phyloP scores from a whole-genome alignment of 345 rosid genomes.

The Litchi chinensis region DNA sequence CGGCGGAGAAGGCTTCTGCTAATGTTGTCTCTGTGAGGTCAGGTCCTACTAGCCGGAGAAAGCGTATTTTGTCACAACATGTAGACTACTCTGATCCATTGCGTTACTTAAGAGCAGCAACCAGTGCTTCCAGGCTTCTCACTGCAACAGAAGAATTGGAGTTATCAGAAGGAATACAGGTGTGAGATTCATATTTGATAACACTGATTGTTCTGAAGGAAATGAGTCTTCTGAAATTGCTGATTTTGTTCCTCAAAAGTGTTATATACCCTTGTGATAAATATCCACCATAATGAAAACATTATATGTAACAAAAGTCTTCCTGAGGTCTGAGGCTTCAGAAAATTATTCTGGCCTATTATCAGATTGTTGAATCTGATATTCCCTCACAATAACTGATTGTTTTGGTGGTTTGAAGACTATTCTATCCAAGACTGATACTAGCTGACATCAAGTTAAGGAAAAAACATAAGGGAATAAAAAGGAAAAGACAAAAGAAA shows the following conservation, averaged over 20 bases:
- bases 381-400: neutral
- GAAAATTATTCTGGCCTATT: neutral
- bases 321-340: neutral
- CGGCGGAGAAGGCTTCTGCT: slow-evolving; percentile 64
- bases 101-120: slow-evolving; percentile 72
- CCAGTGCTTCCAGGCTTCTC: slow-evolving; percentile 73
- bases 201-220: slow-evolving; percentile 6
- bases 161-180: slow-evolving; percentile 95
- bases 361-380: neutral
- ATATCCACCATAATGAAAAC: neutral
- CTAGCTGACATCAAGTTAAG: neutral
- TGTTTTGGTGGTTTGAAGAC: neutral
- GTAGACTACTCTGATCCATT: slow-evolving; percentile 80
- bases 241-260: neutral
- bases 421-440: neutral
- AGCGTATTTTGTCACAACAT: slow-evolving; percentile 55
- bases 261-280: neutral
- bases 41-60: slow-evolving; percentile 55
- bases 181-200: slow-evolving; percentile 23
- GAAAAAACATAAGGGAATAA: neutral
- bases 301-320: slow-evolving; percentile 3
- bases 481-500: neutral
- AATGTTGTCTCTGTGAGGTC: slow-evolving; percentile 54
- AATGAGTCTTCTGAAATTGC: neutral
- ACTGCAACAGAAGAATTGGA: slow-evolving; percentile 76